Percentiles rank a stretch among this genome's conserved stretches.
Evolutionary conservation across 345 rosid species (phyloP).

Genomic region (Geranium rotundifolium): DNA sequence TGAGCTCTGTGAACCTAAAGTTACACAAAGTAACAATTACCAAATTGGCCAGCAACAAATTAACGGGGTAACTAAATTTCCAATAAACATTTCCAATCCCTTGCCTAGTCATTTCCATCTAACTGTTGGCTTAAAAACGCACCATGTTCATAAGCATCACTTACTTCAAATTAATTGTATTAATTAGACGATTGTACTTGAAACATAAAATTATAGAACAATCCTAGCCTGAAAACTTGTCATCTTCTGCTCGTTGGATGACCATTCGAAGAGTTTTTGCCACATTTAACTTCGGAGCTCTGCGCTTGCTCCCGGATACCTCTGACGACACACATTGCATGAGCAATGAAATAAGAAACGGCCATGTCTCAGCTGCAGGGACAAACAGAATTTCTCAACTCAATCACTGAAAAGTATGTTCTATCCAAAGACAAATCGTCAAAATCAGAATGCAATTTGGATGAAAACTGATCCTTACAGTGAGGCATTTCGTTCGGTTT

Average conservation of each 20-base stretch:
- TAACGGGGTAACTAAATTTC: background rate
- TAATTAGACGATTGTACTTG: too few relatives aligned
- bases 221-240: constrained; percentile 52
- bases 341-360: constrained; percentile 57
- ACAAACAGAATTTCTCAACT: constrained; percentile 15
- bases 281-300: constrained; percentile 46
- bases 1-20: background rate
- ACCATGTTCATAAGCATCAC: background rate
- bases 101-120: background rate
- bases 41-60: too few relatives aligned
- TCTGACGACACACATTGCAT: constrained; percentile 59
- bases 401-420: background rate
- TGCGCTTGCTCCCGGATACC: constrained; percentile 61
- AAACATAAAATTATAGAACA: background rate
- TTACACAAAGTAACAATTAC: background rate
- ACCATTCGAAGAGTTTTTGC: constrained; percentile 63
- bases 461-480: constrained; percentile 26
- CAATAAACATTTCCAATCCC: background rate
- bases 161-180: background rate
- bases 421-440: background rate
- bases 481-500: constrained; percentile 60
- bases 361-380: constrained; percentile 87
- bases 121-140: background rate
- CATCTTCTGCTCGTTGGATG: constrained; percentile 61
- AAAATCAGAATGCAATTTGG: background rate